phyloP scores from a whole-genome alignment of 2,329 filamentous ascomycete genomes.

The Cryphonectria japonica region DNA sequence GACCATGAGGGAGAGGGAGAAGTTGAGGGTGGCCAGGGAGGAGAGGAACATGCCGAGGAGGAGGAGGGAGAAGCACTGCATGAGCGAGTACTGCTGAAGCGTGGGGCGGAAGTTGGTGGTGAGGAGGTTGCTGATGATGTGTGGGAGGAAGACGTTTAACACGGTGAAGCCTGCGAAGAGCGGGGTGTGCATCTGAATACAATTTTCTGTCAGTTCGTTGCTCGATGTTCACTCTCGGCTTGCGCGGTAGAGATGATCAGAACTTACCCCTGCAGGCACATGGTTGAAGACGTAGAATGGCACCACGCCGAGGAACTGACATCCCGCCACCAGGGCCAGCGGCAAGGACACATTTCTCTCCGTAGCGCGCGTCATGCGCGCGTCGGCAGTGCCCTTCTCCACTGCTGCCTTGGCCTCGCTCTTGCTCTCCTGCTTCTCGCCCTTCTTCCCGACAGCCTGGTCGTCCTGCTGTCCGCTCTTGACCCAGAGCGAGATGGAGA shows the following conservation, averaged over 20 bases:
- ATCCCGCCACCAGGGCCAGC: conserved; percentile 69
- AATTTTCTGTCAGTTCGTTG: neutral
- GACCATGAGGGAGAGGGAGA: conserved; percentile 84
- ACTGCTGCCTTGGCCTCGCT: conserved; percentile 36
- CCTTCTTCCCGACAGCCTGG: conserved; percentile 25
- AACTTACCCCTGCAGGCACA: conserved; percentile 64
- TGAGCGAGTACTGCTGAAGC: conserved; percentile 72
- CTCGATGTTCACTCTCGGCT: neutral
- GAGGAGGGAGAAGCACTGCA: conserved; percentile 91
- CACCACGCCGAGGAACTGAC: conserved; percentile 77
- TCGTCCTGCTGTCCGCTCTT: conserved; percentile 67
- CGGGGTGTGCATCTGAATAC: conserved; percentile 57
- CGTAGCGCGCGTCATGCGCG: conserved; percentile 35
- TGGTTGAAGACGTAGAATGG: conserved; percentile 89
- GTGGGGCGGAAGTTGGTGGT: conserved; percentile 57
- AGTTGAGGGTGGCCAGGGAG: conserved; percentile 92
- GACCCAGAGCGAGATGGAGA: conserved; percentile 92
- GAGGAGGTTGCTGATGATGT: conserved; percentile 59
- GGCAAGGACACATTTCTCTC: conserved; percentile 75
- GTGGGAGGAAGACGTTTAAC: conserved; percentile 60
- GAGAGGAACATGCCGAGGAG: conserved; percentile 90
- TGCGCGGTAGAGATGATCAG: conserved; percentile 1
- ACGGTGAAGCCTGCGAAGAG: conserved; percentile 62
- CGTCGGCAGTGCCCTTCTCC: conserved; percentile 37
- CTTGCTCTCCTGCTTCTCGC: conserved; percentile 38